phyloP scores from a whole-genome alignment of 73 alveolate species.

The Paramecium biaurelia region DNA sequence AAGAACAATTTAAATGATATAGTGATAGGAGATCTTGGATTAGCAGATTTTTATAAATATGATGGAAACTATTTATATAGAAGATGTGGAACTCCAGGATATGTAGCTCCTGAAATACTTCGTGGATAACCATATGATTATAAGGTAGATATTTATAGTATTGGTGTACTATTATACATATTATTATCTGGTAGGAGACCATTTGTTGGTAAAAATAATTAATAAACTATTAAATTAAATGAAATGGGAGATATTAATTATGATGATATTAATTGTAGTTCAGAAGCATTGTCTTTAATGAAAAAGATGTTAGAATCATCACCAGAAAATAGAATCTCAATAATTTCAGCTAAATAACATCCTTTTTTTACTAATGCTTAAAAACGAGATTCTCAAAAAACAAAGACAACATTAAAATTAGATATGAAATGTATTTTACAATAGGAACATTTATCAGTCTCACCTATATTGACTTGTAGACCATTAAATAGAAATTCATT shows the following conservation, averaged over 20 bases:
- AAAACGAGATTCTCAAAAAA: background rate
- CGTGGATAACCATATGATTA: background rate
- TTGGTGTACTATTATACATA: constrained; percentile 75
- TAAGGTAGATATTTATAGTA: constrained; percentile 70
- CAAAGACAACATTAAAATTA: background rate
- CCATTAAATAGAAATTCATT: background rate
- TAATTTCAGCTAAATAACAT: background rate
- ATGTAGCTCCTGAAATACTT: background rate
- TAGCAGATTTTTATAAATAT: constrained; percentile 43
- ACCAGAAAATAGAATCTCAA: background rate
- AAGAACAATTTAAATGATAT: background rate
- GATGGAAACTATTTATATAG: constrained; percentile 50
- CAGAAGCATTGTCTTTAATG: background rate
- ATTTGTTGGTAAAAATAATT: constrained; percentile 23
- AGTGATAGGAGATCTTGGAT: constrained; percentile 55
- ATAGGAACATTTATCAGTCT: background rate
- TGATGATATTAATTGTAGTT: background rate
- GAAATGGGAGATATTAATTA: background rate
- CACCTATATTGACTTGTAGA: background rate
- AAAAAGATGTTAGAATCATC: background rate
- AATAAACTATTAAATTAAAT: background rate
- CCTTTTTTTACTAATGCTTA: background rate
- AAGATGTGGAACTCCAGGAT: constrained; percentile 11
- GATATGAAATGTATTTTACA: background rate
- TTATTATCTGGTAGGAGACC: constrained; percentile 78